Conservation (phyloP, 2,329 filamentous ascomycete genomes). For the Zymoseptoria passerinii region DNA sequence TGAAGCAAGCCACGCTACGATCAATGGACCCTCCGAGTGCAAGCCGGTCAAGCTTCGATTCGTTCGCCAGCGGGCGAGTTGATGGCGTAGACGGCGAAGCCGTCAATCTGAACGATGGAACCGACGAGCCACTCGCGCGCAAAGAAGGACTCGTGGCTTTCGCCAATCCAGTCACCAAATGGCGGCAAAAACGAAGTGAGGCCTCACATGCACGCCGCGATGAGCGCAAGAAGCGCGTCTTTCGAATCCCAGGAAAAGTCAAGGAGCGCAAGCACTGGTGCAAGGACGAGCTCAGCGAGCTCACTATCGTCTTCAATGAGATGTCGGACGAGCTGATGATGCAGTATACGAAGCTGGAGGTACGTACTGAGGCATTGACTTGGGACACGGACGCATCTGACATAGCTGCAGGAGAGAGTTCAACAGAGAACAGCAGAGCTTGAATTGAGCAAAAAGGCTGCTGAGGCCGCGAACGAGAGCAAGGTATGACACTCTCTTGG, state of each 20-base stretch:
- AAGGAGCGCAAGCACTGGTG: constrained; percentile 64
- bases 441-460: constrained; percentile 82
- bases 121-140: constrained; percentile 9
- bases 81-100: not conserved
- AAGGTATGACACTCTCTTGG: constrained; percentile 77
- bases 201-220: constrained; percentile 31
- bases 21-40: constrained; percentile 55
- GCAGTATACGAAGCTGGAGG: constrained; percentile 73
- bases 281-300: constrained; percentile 75
- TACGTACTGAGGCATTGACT: not conserved
- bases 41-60: constrained; percentile 33
- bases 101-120: constrained; percentile 23
- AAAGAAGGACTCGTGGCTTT: constrained; percentile 35
- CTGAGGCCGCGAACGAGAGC: constrained; percentile 90
- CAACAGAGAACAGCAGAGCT: constrained; percentile 74
- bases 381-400: not conserved
- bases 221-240: constrained; percentile 41
- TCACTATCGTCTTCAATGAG: constrained; percentile 79
- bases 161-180: constrained; percentile 30
- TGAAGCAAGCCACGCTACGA: constrained; percentile 67
- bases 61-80: constrained; percentile 7
- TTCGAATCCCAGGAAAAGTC: constrained; percentile 80
- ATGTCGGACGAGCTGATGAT: constrained; percentile 86
- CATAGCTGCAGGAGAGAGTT: constrained; percentile 54
- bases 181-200: constrained; percentile 18